These are phyloP conservation scores for Candida koratica DNA, from an alignment of 805 yeast genomes.

Conservation along the genomic window DNA sequence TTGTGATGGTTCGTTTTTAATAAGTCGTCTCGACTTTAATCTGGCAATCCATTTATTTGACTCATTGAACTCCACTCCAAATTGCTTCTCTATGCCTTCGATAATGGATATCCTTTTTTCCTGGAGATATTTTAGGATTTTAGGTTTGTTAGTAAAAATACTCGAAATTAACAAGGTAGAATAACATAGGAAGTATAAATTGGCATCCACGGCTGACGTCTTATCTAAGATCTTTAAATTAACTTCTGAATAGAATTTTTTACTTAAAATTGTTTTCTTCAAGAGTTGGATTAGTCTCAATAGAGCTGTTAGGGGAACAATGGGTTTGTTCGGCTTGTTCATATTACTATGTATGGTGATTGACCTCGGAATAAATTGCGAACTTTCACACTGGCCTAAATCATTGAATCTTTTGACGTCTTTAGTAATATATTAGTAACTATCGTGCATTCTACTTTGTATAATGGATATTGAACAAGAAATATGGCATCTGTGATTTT, in stretches of 20 bases:
- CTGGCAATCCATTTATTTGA: conserved; percentile 14
- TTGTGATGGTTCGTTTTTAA: conserved; percentile 12
- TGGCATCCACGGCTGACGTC: conserved; percentile 34
- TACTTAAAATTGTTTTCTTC: conserved; percentile 31
- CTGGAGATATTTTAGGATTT: conserved; percentile 26
- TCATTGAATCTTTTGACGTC: no score
- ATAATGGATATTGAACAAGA: no score
- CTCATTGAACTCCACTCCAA: conserved; percentile 15
- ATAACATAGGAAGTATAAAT: conserved; percentile 41
- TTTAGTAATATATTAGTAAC: no score
- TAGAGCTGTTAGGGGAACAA: conserved; percentile 17
- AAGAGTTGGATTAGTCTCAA: conserved; percentile 26
- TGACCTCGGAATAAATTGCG: conserved; percentile 7
- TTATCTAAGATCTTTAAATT: conserved; percentile 35
- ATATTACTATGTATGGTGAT: no score
- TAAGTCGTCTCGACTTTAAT: background rate
- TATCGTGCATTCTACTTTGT: no score
- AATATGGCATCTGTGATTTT: no score
- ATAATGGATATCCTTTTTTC: conserved; percentile 25
- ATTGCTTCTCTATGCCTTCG: conserved; percentile 14
- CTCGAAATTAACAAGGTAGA: conserved; percentile 36
- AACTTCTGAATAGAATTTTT: conserved; percentile 40
- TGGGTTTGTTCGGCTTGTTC: conserved; percentile 2
- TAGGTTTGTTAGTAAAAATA: conserved; percentile 34
- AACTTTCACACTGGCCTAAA: no score